phyloP scores from a whole-genome alignment of 305 asterid species.

The Striga hermonthica region DNA sequence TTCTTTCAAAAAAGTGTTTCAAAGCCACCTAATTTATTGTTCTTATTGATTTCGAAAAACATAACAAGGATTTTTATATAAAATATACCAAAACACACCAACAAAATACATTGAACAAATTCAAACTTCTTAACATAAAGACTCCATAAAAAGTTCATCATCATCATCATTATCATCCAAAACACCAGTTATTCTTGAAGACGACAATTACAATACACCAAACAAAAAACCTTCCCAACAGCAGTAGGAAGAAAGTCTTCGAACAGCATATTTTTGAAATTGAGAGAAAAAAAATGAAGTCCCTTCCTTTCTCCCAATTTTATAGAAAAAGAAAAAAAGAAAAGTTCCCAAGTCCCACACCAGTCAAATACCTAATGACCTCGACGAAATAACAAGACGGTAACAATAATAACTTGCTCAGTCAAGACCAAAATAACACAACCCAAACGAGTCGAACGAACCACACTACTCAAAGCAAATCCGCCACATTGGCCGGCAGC shows the following conservation, averaged over 20 bases:
- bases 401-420: constrained; percentile 31
- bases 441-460: constrained; percentile 32
- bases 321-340: background rate
- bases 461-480: constrained; percentile 53
- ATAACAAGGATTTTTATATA: background rate
- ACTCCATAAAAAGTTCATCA: background rate
- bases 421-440: background rate
- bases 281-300: background rate
- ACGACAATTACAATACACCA: background rate
- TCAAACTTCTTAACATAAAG: background rate
- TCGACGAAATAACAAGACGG: constrained; percentile 32
- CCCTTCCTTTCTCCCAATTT: background rate
- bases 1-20: no score
- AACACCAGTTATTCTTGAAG: background rate
- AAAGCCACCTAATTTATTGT: background rate
- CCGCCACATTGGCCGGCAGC: constrained; percentile 93
- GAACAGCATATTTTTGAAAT: background rate
- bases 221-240: background rate
- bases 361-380: constrained; percentile 36
- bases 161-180: background rate
- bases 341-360: constrained; percentile 30
- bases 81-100: background rate
- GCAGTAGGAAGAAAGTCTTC: background rate
- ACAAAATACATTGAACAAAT: background rate
- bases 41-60: background rate